Base-by-base conservation (phyloP, 2,329 filamentous ascomycete genomes). In the Apiospora koreana region DNA sequence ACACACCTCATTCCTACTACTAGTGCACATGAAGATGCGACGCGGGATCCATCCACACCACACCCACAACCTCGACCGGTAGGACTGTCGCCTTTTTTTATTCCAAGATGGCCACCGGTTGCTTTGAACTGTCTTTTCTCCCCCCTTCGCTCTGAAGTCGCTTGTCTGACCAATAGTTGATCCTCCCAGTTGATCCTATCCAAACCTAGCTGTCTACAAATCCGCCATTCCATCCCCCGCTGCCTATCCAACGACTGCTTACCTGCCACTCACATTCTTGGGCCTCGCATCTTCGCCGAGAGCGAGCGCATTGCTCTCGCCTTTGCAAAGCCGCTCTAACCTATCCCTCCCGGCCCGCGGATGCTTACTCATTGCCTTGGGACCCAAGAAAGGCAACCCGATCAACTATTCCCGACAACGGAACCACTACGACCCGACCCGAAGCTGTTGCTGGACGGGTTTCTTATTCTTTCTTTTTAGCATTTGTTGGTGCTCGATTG, bases 11-110 rank as follows among this genome's bases (percentile, higher is more conserved):
- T n/a, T 54, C 48, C n/a, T 35, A 5, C 38, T 35, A 28, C 31
- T 62, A 62, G 54, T 62, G 54, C 31, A 62, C 54, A 38, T 62
- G 31, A 62, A 62, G 54, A 62, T 62, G 54, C 54, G 54, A 62
- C 54, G 54, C 50, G 18, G 50, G 54, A 62, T 38, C 54, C 54
- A 62, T 62, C 16, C 54, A 62, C 18, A 58, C 50, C 50, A 58
- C 28, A 58, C 48, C 48, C 48, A 54, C 48, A 18, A 54, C 28
- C 25, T 54, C 48, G 48, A 54, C 50, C 50, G 50, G 28, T 31
- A 62, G 54, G 54, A 35, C 54, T 38, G 54, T 38, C 54, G 28
- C 54, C n/a, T 62, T 62, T 54, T 62, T 38, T n/a, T 16, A 43
- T 58, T 58, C 54, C 31, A 62, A 38, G 21, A 62, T 14, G 54